phyloP scores from a whole-genome alignment of 116 monocot species.

The Dioscorea cayenensis region DNA sequence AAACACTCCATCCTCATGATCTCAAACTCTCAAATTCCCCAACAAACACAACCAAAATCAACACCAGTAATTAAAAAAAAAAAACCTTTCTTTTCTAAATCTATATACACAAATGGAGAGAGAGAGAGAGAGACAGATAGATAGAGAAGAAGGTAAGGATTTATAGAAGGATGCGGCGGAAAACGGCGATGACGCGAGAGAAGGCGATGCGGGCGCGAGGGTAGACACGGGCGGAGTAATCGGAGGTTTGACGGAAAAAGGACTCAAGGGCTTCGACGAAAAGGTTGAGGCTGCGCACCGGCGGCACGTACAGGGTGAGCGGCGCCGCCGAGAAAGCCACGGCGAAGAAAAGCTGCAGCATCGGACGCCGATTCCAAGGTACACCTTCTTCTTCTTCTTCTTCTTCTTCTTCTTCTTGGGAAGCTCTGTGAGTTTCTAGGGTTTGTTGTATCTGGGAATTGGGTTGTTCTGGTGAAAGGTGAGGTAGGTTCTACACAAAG shows the following conservation, averaged over 20 bases:
- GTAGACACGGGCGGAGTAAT: conserved; percentile 16
- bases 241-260: conserved; percentile 38
- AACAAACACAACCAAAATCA: no score
- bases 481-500: neutral
- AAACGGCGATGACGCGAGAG: conserved; percentile 34
- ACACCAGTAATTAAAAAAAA: no score
- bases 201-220: conserved; percentile 48
- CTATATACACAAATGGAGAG: neutral
- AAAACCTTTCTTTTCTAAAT: neutral
- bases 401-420: neutral
- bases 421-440: no score
- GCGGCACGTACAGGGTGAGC: conserved; percentile 78
- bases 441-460: no score
- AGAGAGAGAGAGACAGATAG: neutral
- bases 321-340: conserved; percentile 91
- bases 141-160: neutral
- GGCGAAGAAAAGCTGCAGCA: conserved; percentile 74
- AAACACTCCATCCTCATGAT: no score
- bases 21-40: no score
- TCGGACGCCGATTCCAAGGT: conserved; percentile 1
- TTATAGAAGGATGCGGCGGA: conserved; percentile 22
- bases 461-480: neutral
- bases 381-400: neutral
- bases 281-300: conserved; percentile 66
- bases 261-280: conserved; percentile 65